Conservation (phyloP, 768 basidiomycete genomes). For the Rickenella mellea region DNA sequence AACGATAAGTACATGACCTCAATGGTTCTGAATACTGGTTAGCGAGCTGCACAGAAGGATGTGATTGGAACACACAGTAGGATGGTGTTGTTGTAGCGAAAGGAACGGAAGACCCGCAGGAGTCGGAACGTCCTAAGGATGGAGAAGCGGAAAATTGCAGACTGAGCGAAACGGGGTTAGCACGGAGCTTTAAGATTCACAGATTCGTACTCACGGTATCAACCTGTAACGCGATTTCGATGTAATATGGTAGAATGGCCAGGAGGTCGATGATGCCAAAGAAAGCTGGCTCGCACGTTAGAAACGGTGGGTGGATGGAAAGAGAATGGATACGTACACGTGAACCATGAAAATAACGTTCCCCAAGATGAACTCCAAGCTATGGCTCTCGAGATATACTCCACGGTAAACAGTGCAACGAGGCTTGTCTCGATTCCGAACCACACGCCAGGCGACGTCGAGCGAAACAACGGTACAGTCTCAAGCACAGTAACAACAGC, state of each 20-base stretch:
- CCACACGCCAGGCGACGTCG: constrained; percentile 60
- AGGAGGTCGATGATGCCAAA: constrained; percentile 81
- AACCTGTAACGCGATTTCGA: constrained; percentile 74
- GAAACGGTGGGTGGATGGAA: not conserved
- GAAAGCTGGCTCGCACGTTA: constrained; percentile 39
- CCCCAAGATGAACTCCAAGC: constrained; percentile 70
- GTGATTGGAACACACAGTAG: constrained; percentile 47
- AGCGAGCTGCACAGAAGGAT: not conserved
- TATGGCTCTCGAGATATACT: constrained; percentile 63
- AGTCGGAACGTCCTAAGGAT: constrained; percentile 87
- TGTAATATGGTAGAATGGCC: constrained; percentile 82
- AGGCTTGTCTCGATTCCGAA: constrained; percentile 83
- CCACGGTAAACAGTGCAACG: constrained; percentile 79
- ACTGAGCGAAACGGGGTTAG: constrained; percentile 28
- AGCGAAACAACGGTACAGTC: constrained; percentile 70
- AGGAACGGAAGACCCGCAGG: constrained; percentile 81
- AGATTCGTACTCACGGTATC: constrained; percentile 56
- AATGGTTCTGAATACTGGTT: constrained; percentile 46
- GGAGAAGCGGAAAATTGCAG: constrained; percentile 82
- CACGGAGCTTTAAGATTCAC: not conserved
- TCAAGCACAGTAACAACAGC: constrained; percentile 72
- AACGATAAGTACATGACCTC: constrained; percentile 92
- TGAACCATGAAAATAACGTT: constrained; percentile 51
- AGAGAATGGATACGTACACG: constrained; percentile 37
- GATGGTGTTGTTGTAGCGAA: constrained; percentile 75